Evolutionary conservation across 495 filamentous ascomycete genomes (phyloP).

Genomic region (Aspergillus ostianus): DNA sequence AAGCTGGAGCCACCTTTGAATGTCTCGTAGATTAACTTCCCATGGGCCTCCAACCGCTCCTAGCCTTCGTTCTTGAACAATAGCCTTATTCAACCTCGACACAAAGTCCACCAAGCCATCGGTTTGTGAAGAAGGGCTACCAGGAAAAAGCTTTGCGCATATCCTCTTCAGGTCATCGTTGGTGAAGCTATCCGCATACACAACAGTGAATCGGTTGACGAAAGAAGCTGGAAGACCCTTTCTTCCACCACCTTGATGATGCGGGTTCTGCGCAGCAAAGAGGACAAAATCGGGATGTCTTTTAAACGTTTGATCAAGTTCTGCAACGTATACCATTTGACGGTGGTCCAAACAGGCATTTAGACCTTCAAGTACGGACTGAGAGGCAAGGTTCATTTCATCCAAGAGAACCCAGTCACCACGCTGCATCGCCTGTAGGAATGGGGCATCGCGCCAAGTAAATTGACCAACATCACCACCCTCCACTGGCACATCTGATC

Average conservation of each 20-base stretch:
- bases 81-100: slow-evolving; percentile 67
- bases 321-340: slow-evolving; percentile 91
- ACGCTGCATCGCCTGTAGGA: slow-evolving; percentile 90
- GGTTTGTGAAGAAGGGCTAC: slow-evolving; percentile 52
- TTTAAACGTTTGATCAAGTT: slow-evolving; percentile 89
- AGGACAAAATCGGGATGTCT: slow-evolving; percentile 85
- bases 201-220: slow-evolving; percentile 96
- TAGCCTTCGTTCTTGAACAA: slow-evolving; percentile 62
- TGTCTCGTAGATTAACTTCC: slow-evolving; percentile 97
- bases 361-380: slow-evolving; percentile 93
- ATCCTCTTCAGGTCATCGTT: slow-evolving; percentile 79
- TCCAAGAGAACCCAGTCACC: slow-evolving; percentile 96
- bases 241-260: slow-evolving; percentile 92
- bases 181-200: slow-evolving; percentile 87
- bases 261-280: slow-evolving; percentile 97
- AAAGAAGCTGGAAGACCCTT: slow-evolving; percentile 96
- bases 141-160: slow-evolving; percentile 71
- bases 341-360: slow-evolving; percentile 98
- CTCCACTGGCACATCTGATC: slow-evolving; percentile 93
- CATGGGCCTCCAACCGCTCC: slow-evolving; percentile 85
- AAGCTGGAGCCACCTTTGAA: slow-evolving; percentile 82
- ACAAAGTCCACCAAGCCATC: slow-evolving; percentile 74
- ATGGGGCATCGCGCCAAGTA: slow-evolving; percentile 92
- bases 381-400: slow-evolving; percentile 98
- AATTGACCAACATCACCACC: slow-evolving; percentile 85